Conservation (phyloP, 2,329 filamentous ascomycete species). For the Rosellinia necatrix region DNA sequence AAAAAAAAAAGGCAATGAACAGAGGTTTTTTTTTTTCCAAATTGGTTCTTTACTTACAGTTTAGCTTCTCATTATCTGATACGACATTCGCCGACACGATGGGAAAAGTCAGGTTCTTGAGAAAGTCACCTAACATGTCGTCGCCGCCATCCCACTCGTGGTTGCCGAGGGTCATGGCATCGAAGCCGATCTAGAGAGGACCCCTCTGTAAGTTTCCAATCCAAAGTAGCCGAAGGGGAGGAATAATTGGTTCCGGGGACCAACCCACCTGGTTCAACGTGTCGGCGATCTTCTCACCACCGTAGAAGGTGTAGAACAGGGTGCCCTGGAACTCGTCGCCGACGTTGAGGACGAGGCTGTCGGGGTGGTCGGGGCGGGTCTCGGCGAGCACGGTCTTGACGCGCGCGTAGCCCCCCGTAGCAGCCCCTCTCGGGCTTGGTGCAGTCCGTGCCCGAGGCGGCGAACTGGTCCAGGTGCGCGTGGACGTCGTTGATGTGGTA, state of each 20-base stretch:
- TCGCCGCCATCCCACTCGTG: slow-evolving; percentile 71
- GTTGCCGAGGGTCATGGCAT: slow-evolving; percentile 70
- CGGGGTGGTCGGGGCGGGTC: slow-evolving; percentile 60
- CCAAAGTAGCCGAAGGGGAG: not conserved
- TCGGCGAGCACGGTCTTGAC: slow-evolving; percentile 65
- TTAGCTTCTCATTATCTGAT: slow-evolving; percentile 62
- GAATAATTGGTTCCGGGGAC: not conserved
- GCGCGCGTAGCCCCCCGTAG: slow-evolving; percentile 67
- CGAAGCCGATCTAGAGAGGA: slow-evolving; percentile 62
- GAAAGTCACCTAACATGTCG: slow-evolving; percentile 63
- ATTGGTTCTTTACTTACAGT: slow-evolving; percentile 44
- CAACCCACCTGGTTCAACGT: slow-evolving; percentile 58
- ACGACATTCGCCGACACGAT: slow-evolving; percentile 66
- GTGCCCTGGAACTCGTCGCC: slow-evolving; percentile 75
- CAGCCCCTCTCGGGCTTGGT: slow-evolving; percentile 60
- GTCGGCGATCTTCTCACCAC: slow-evolving; percentile 70
- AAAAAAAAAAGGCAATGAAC: not conserved
- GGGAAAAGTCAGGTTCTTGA: slow-evolving; percentile 68
- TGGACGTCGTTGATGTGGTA: slow-evolving; percentile 74
- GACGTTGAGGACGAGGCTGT: slow-evolving; percentile 66
- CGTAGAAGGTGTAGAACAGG: slow-evolving; percentile 69
- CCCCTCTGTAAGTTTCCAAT: not conserved
- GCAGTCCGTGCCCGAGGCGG: slow-evolving; percentile 65
- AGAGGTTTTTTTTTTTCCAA: no score
- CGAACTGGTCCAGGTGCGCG: slow-evolving; percentile 67